These are phyloP conservation scores for Diatrype stigma DNA, from an alignment of 2,329 filamentous ascomycete genomes.

Conservation along the genomic window DNA sequence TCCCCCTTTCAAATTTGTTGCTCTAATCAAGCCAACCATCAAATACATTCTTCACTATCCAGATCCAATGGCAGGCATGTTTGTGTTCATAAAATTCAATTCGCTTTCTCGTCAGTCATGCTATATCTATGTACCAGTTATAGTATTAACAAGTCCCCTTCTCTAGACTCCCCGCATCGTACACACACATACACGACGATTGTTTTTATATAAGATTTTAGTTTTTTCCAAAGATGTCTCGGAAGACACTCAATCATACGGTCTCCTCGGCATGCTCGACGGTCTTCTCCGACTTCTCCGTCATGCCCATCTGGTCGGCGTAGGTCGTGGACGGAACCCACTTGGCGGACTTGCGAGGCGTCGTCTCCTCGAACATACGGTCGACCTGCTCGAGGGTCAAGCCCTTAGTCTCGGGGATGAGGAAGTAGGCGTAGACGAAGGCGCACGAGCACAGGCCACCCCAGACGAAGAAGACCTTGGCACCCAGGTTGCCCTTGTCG, in stretches of 20 bases:
- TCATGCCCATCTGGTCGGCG: conserved; percentile 50
- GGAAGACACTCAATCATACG: conserved; percentile 17
- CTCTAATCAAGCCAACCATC: too few species aligned
- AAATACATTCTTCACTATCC: too few species aligned
- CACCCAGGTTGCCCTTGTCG: conserved; percentile 60
- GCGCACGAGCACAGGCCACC: conserved; percentile 59
- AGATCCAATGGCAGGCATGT: too few species aligned
- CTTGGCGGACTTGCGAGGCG: conserved; percentile 68
- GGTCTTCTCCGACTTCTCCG: conserved; percentile 27
- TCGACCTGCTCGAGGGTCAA: conserved; percentile 76
- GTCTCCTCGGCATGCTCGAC: conserved; percentile 18
- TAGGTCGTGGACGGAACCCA: conserved; percentile 73
- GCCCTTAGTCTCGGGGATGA: conserved; percentile 71
- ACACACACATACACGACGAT: neutral
- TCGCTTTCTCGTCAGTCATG: neutral
- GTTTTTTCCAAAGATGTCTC: neutral
- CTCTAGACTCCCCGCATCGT: neutral
- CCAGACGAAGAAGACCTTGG: conserved; percentile 74
- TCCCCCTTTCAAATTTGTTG: too few species aligned
- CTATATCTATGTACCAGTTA: neutral
- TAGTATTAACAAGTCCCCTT: neutral
- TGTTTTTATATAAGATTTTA: neutral
- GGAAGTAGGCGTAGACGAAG: conserved; percentile 66
- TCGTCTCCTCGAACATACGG: conserved; percentile 85
- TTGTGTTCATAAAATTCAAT: neutral